Conservation (phyloP, 2,329 filamentous ascomycete species). For the Fusarium avenaceum region DNA sequence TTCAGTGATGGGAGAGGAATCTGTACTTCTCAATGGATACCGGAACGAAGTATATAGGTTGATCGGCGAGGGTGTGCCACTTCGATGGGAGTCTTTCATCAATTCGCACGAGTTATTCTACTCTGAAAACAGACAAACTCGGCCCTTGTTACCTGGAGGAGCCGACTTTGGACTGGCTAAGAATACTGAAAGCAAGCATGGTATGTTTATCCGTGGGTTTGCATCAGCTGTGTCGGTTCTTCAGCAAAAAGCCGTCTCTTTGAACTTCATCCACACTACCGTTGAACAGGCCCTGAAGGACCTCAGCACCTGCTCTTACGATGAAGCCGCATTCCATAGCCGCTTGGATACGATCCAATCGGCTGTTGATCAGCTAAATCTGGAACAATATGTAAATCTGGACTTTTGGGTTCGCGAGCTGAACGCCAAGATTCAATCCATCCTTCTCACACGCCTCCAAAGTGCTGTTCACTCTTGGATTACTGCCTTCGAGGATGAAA, state of each 20-base stretch:
- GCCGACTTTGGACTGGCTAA: conserved; percentile 62
- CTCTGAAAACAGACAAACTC: conserved; percentile 64
- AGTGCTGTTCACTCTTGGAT: conserved; percentile 91
- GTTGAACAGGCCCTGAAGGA: conserved; percentile 86
- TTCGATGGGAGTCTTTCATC: conserved; percentile 98
- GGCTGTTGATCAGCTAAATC: conserved; percentile 93
- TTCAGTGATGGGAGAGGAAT: conserved; percentile 85
- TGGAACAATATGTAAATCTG: conserved; percentile 96
- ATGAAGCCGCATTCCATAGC: conserved; percentile 80
- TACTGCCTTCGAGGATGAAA: conserved; percentile 79
- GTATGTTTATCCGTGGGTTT: conserved; percentile 96
- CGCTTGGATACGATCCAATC: conserved; percentile 89
- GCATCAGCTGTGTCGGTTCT: conserved; percentile 87
- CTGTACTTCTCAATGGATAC: conserved; percentile 89
- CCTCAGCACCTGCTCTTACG: conserved; percentile 86
- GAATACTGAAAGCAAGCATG: conserved; percentile 88
- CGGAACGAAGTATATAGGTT: conserved; percentile 89
- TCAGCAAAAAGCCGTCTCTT: conserved; percentile 85
- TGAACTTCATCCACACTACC: conserved; percentile 83
- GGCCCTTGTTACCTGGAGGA: conserved; percentile 57
- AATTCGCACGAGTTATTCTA: conserved; percentile 91
- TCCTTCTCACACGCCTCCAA: conserved; percentile 84
- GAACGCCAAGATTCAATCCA: conserved; percentile 86
- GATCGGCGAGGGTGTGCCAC: conserved; percentile 86
- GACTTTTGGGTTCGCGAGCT: conserved; percentile 89